A percentile compares a stretch with the other conserved stretches of the same genome.
Evolutionary conservation across 169 alveolate genomes (phyloP).

Genomic region (Cyclospora cayetanensis): DNA sequence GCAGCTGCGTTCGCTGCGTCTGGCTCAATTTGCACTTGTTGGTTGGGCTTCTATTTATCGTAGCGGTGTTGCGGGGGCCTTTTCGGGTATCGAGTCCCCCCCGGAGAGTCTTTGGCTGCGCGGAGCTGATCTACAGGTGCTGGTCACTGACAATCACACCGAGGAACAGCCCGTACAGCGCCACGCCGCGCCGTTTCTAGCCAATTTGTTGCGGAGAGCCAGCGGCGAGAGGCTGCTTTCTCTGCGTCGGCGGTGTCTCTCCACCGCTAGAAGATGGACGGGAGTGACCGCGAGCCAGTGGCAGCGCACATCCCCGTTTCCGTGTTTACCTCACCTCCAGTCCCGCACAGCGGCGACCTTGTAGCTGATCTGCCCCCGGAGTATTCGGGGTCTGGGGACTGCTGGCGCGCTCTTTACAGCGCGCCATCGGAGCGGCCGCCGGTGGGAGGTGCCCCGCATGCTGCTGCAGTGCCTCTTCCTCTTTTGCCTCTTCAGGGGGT

Average conservation of each 20-base stretch:
- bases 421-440: background rate
- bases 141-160: background rate
- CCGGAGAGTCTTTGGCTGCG: background rate
- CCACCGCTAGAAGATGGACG: constrained; percentile 21
- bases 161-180: background rate
- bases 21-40: background rate
- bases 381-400: background rate
- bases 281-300: background rate
- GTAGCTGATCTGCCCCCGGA: background rate
- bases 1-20: background rate
- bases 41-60: background rate
- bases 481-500: too few species aligned
- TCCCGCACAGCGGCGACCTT: background rate
- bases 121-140: background rate
- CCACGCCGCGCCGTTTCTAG: background rate
- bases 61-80: background rate
- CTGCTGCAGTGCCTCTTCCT: background rate
- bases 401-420: background rate
- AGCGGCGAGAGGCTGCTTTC: background rate
- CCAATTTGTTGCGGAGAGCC: background rate
- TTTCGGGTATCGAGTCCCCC: background rate
- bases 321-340: background rate
- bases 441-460: background rate
- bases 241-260: constrained; percentile 13
- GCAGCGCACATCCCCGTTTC: background rate